Evolutionary conservation across 495 filamentous ascomycete genomes (phyloP), one percentile per base, ranked within the genome.

Genomic region (Gamarada debralockiae): DNA sequence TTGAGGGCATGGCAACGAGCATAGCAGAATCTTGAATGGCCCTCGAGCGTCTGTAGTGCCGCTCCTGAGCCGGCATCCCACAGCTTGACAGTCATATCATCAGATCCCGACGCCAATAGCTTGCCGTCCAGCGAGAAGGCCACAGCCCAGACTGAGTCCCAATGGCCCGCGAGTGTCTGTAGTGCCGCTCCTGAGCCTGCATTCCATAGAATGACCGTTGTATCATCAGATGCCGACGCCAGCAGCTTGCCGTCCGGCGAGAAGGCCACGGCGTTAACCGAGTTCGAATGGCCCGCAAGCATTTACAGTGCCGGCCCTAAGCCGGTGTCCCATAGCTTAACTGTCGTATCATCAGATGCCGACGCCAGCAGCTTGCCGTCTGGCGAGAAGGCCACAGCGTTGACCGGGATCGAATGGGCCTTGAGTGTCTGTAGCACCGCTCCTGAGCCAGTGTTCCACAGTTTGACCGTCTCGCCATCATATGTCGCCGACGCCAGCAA

Each of bases 331-430:
- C 88, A 97, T 41, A 95, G 71, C 23, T 90, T 79, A 27, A 90
- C 68, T 13, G 86, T 29, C 27, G 4, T 29, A 5, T 29, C 27
- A 10, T 10, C 4, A 5, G 27, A 29, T 29, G 27, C 92, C 21
- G 83, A 88, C 17, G 96, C 87, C 27, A 96, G 80, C 64, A 95
- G 90, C 67, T 95, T 84, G 48, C 92, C 92, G 0, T 91, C 95
- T 1, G 92, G 92, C 43, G 84, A 89, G 71, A 89, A 97, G 56
- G 93, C 89, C 37, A 97, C 84, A 64, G 92, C 87, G 12, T 12
- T 9, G 36, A 40, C 48, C 17, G 3, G 3, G 33, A 9, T 12
- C 14, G 31, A 40, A 24, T 40, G 20, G 31, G 7, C 48, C 48
- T 39, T 20, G 15, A 50, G 48, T 20, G 22, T 50, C 13, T 40